These are phyloP conservation scores for Erythrobasidium yunnanense DNA, from an alignment of 768 basidiomycete genomes.

Conservation along the genomic window DNA sequence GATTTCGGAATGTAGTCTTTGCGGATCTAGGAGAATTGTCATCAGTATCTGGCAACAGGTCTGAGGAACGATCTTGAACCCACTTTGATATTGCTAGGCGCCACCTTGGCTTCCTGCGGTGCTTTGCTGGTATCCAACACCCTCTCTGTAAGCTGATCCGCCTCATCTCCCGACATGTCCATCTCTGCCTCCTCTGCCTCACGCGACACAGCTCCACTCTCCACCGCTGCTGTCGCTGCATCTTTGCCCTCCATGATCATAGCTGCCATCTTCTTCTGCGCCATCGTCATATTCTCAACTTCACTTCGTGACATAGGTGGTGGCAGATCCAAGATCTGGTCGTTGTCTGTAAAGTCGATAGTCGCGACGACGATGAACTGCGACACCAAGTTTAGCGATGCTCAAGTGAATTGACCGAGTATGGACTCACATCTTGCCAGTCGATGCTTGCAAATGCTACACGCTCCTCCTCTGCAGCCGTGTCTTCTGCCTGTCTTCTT, in stretches of 20 bases:
- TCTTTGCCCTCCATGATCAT: conserved; percentile 82
- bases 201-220: conserved; percentile 49
- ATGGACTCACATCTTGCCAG: conserved; percentile 68
- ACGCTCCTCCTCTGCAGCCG: conserved; percentile 84
- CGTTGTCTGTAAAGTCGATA: conserved; percentile 89
- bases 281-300: conserved; percentile 88
- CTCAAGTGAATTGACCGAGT: conserved; percentile 3
- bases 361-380: conserved; percentile 88
- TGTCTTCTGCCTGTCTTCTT: conserved; percentile 72
- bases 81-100: conserved; percentile 46
- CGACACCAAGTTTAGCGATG: not conserved
- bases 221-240: conserved; percentile 64
- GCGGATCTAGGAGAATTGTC: conserved; percentile 67
- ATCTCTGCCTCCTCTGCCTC: conserved; percentile 47
- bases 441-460: conserved; percentile 95
- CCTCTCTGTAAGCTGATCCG: conserved; percentile 42
- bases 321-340: conserved; percentile 73
- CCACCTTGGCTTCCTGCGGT: conserved; percentile 53
- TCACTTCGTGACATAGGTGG: conserved; percentile 93
- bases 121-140: conserved; percentile 58
- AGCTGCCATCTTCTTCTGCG: conserved; percentile 94
- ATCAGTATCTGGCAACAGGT: not conserved
- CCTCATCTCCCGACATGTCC: conserved; percentile 66
- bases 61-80: not conserved
- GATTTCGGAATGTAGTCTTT: conserved; percentile 88